These are phyloP conservation scores for Geotrichum histeridarum DNA, from an alignment of 1,139 yeast species.

Conservation along the genomic window DNA sequence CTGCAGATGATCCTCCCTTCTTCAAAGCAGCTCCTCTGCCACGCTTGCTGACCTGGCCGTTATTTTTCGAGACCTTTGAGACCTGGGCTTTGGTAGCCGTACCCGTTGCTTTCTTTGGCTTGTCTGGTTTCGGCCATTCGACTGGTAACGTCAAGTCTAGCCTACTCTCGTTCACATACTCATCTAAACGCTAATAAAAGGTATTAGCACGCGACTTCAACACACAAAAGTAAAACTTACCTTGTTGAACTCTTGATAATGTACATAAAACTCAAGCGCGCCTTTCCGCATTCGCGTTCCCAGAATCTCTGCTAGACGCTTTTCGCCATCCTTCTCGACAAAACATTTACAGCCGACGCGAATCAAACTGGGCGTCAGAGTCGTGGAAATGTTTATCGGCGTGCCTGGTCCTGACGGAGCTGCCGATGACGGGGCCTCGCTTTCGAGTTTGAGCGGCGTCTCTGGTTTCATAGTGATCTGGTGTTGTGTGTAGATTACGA, in stretches of 20 bases:
- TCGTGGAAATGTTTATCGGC: constrained; percentile 9
- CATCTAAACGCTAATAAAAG: constrained; percentile 61
- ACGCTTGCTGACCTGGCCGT: constrained; percentile 19
- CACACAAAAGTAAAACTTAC: not conserved
- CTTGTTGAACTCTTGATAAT: constrained; percentile 88
- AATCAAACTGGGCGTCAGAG: constrained; percentile 11
- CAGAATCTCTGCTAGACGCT: constrained; percentile 76
- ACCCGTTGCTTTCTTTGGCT: constrained; percentile 35
- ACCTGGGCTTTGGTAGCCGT: constrained; percentile 28
- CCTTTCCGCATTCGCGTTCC: constrained; percentile 74
- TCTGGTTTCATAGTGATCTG: constrained; percentile 4
- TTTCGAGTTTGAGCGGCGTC: not conserved
- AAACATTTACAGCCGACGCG: constrained; percentile 67
- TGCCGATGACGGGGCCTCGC: constrained; percentile 2
- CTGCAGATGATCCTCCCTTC: constrained; percentile 12
- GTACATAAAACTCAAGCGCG: constrained; percentile 79
- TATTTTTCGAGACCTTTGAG: constrained; percentile 26
- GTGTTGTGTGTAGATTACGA: not conserved
- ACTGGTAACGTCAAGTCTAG: constrained; percentile 67
- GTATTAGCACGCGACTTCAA: not conserved
- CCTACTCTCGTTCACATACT: constrained; percentile 75
- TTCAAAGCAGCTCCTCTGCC: constrained; percentile 21
- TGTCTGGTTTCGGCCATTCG: constrained; percentile 57
- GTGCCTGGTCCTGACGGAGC: constrained; percentile 3
- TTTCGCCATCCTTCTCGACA: constrained; percentile 75